Evolutionary conservation across 371 early-diverging fungal genomes (phyloP), one percentile per base, ranked within the genome.

Genomic region (Circinella umbellata): DNA sequence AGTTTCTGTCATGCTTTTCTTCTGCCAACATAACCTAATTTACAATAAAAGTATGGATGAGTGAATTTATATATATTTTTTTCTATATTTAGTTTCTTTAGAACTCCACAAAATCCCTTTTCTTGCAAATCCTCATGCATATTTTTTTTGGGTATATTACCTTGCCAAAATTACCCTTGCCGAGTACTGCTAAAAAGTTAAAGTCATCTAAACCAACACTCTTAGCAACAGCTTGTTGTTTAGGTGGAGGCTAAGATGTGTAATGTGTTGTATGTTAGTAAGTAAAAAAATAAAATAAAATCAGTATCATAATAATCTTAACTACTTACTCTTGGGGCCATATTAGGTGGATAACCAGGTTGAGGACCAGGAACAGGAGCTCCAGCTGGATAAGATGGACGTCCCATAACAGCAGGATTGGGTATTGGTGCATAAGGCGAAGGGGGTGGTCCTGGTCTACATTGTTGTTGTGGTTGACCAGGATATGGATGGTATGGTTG

Each of bases 141-240:
- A 15, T n/a, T 17, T 15, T 13, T 51, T n/a, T 51, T 51, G 14
- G 5, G 17, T 8, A 35, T 68, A 27, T 66, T 67, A 94, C 93
- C 86, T 99, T 99, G 69, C 99, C 99, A 88, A 98, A 99, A 78
- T 95, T 96, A 53, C 99, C 99, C 80, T 94, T 96, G 66, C 99
- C 99, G 18, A 99, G 80, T 4, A 98, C 98, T 53, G 95, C 93
- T 67, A 98, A 74, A 68, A 99, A 94, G 69, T 92, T 88, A 74
- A 98, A 99, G 73, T 99, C 97, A 55, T 89, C 87, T 34, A 90
- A 68, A 27, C 85, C 85, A 34, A 86, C 83, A 46, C 61, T 63
- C 42, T 60, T 69, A 4, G 46, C 59, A 54, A 55, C 55, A 34
- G 49, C 47, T 49, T 64, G 70, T 18, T 69, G 72, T 48, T 68